Conservation (phyloP, 208 protist species). For the Trypanosoma cruzi region DNA sequence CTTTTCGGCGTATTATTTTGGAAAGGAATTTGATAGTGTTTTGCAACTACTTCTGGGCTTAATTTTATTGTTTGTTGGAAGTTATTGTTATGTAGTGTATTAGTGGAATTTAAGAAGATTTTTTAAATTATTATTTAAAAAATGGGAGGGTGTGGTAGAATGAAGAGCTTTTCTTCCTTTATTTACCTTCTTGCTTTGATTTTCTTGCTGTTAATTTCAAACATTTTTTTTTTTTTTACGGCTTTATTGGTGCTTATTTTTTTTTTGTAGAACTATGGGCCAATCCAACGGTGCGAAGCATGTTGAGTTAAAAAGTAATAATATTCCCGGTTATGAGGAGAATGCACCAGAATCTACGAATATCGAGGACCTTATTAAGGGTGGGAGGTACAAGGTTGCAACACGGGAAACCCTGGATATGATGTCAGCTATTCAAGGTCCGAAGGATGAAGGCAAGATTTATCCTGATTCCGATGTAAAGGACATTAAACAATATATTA, state of each 20-base stretch:
- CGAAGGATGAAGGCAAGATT: slow-evolving; percentile 57
- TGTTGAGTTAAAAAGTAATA: slow-evolving; percentile 8
- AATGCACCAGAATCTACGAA: slow-evolving; percentile 68
- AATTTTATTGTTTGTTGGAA: slow-evolving; percentile 17
- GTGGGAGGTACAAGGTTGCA: slow-evolving; percentile 78
- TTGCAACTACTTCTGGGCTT: slow-evolving; percentile 16
- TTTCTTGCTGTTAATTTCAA: slow-evolving; percentile 1
- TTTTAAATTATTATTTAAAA: no score
- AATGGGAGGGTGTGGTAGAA: no score
- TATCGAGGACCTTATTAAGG: slow-evolving; percentile 67
- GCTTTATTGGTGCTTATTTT: not conserved
- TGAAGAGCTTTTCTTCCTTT: no score
- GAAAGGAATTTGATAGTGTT: slow-evolving; percentile 18
- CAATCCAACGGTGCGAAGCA: slow-evolving; percentile 31
- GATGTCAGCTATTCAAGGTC: slow-evolving; percentile 73
- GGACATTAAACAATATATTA: slow-evolving; percentile 82
- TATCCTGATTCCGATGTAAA: slow-evolving; percentile 77
- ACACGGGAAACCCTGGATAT: slow-evolving; percentile 69
- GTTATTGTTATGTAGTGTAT: slow-evolving; percentile 7
- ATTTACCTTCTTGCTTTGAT: not conserved
- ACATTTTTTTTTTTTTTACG: not conserved
- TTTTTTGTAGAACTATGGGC: slow-evolving; percentile 32
- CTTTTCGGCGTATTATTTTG: slow-evolving; percentile 24
- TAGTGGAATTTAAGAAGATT: not conserved
- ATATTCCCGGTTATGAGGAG: slow-evolving; percentile 49